Conservation (phyloP, 208 protist genomes). For the Angomonas ambiguus region DNA sequence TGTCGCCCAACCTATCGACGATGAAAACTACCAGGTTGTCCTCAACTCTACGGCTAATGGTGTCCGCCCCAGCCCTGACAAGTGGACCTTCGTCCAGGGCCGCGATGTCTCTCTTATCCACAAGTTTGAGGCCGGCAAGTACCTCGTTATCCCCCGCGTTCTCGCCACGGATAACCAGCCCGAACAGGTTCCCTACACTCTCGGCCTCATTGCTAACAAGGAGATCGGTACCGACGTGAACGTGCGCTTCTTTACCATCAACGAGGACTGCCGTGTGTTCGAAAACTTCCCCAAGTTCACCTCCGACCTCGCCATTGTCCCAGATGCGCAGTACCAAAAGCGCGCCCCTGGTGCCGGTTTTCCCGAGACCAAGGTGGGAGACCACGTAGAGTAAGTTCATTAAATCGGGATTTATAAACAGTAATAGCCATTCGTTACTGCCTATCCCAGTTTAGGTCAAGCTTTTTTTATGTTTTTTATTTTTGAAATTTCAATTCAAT, state of each 20-base stretch:
- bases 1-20: conserved; percentile 49
- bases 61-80: conserved; percentile 43
- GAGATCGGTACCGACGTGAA: conserved; percentile 43
- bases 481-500: too few relatives aligned
- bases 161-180: conserved; percentile 9
- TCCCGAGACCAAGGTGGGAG: conserved; percentile 39
- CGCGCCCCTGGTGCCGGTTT: conserved; percentile 42
- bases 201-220: conserved; percentile 55
- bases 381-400: conserved; percentile 12
- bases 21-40: conserved; percentile 54
- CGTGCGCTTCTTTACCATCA: conserved; percentile 54
- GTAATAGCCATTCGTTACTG: too few relatives aligned
- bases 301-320: conserved; percentile 31
- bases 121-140: conserved; percentile 63
- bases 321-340: conserved; percentile 66
- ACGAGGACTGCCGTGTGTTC: conserved; percentile 62
- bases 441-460: not conserved
- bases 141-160: conserved; percentile 62
- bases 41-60: conserved; percentile 74
- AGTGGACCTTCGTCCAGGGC: conserved; percentile 79
- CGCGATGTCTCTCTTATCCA: conserved; percentile 72
- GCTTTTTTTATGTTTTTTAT: conserved; percentile 10
- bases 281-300: conserved; percentile 85
- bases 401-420: too few relatives aligned
- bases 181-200: conserved; percentile 41